Base-by-base conservation (phyloP, 2,329 filamentous ascomycete species). In the Dichotomopilus funicola region DNA sequence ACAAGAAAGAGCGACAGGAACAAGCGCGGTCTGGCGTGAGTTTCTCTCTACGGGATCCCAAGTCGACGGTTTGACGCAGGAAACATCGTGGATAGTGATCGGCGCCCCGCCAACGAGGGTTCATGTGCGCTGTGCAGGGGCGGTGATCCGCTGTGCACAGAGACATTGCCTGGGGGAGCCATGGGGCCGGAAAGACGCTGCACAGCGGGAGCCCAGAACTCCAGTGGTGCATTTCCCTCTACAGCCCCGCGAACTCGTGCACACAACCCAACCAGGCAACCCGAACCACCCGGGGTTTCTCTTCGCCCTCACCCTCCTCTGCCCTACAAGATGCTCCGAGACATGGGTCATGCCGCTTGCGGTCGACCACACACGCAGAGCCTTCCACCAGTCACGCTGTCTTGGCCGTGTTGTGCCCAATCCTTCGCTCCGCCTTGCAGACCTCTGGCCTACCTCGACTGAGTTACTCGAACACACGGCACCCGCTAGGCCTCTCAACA, bases 251-350 rank as follows among this genome's bases (percentile, higher is more conserved):
- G 19, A 27, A 27, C 19, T 27, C 19, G 19, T 27, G 19, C 19
- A 27, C 19, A 27, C 19, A 27, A 27, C 19, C 19, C 19, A 27
- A 27, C 19, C 19, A 27, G 19, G 19, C 19, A 27, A 27, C 19
- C 19, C 19, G 19, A 27, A 27, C 19, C 19, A 27, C 19, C 19
- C 19, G 19, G 19, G 19, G 19, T 27, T 45, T 47, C 48, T 7
- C 38, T 35, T 11, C 49, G 35, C 40, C n/a, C 34, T 35, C 37
- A n/a, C 13, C 40, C 10, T 13, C 9, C 31, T 51, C 51, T 54
- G 55, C 51, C 55, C 55, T 54, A 49, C 51, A 40, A 46, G 42
- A 51, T 48, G 3, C 55, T 48, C 55, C 55, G 51, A 57, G 51
- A 54, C 51, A 54, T 19, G 9, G 46, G 53, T 31, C 31, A 35